Percentiles rank a stretch among this genome's conserved stretches.
phyloP scores from a whole-genome alignment of 495 filamentous ascomycete genomes.

The Annulohypoxylon maeteangense region DNA sequence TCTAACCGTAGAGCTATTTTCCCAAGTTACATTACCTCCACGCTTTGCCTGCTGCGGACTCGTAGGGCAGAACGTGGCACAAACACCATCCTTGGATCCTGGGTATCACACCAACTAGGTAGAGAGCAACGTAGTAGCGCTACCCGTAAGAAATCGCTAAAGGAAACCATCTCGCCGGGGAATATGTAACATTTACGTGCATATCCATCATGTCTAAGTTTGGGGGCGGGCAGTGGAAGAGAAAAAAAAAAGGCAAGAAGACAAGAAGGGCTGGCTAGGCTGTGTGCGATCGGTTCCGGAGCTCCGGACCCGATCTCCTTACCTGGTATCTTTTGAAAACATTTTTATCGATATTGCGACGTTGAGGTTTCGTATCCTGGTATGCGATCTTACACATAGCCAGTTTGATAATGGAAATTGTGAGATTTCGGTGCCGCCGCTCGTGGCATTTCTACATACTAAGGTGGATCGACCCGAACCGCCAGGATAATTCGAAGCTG shows the following conservation, averaged over 20 bases:
- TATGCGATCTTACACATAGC: conserved; percentile 1
- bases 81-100: too few relatives aligned
- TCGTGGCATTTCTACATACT: not conserved
- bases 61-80: conserved; percentile 18
- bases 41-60: conserved; percentile 7
- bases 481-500: not conserved
- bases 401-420: conserved; percentile 2
- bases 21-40: not conserved
- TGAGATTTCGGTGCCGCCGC: not conserved
- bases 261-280: not conserved
- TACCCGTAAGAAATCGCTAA: not conserved
- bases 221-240: conserved; percentile 17
- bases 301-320: conserved; percentile 27
- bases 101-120: conserved; percentile 1
- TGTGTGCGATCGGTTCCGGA: conserved; percentile 11
- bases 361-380: conserved; percentile 7
- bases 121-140: conserved; percentile 8
- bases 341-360: conserved; percentile 6
- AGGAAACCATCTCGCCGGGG: conserved; percentile 3
- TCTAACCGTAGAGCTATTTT: not conserved
- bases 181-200: conserved; percentile 24
- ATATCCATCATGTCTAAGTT: not conserved
- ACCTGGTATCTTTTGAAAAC: not conserved
- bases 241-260: too few relatives aligned
- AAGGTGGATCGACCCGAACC: not conserved